These are phyloP conservation scores for Omphalotus guepiniiformis DNA, from an alignment of 768 basidiomycete species.

Conservation along the genomic window DNA sequence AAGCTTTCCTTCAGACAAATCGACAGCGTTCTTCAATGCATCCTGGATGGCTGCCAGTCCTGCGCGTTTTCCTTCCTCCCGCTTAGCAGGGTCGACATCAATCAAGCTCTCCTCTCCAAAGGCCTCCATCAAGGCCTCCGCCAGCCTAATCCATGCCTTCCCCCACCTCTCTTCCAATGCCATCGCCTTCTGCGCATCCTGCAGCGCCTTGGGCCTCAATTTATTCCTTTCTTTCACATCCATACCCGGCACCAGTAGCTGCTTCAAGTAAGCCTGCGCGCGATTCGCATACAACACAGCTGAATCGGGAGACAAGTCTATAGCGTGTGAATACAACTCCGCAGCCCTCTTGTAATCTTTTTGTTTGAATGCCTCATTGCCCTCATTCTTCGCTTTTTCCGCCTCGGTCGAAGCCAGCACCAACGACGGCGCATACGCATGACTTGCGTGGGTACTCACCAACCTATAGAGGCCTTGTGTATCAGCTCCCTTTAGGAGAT, in stretches of 20 bases:
- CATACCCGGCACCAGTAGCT: background rate
- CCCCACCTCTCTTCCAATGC: slow-evolving; percentile 8
- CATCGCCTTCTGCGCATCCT: slow-evolving; percentile 1
- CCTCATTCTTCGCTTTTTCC: slow-evolving; percentile 3
- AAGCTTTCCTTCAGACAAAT: slow-evolving; percentile 2
- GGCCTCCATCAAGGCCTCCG: slow-evolving; percentile 1
- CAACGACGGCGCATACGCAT: slow-evolving; percentile 8
- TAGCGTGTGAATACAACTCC: slow-evolving; percentile 6
- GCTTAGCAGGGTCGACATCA: background rate
- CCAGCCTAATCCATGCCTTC: slow-evolving; percentile 7
- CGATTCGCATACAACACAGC: slow-evolving; percentile 9
- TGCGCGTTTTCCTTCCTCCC: background rate
- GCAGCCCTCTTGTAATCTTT: background rate
- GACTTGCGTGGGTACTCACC: slow-evolving; percentile 13
- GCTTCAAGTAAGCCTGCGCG: slow-evolving; percentile 4
- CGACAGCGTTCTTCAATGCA: slow-evolving; percentile 4
- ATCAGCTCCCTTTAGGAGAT: slow-evolving; percentile 16
- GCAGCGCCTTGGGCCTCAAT: slow-evolving; percentile 3
- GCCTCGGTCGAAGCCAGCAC: slow-evolving; percentile 4
- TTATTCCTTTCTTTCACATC: background rate
- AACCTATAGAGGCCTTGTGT: slow-evolving; percentile 13
- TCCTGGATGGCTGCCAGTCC: background rate
- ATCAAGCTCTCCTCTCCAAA: background rate
- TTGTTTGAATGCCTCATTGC: slow-evolving; percentile 4
- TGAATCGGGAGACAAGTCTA: slow-evolving; percentile 3